phyloP scores from a whole-genome alignment of 441 rosid genomes.

The Gossypium lobatum region DNA sequence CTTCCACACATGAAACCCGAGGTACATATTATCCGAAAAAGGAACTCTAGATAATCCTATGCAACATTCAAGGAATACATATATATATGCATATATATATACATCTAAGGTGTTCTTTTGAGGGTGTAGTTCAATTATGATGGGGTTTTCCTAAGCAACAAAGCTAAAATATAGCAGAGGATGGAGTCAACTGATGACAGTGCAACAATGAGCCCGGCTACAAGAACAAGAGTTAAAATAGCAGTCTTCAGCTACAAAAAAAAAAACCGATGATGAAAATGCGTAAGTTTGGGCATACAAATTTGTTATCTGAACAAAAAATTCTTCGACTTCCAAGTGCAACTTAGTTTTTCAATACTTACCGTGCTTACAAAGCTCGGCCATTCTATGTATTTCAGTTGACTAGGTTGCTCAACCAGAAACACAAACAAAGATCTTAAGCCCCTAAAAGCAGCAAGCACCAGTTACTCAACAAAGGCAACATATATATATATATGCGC shows the following conservation, averaged over 20 bases:
- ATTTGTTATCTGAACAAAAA: not conserved
- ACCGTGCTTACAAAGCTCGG: slow-evolving; percentile 75
- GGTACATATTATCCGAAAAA: not conserved
- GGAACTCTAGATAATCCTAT: not conserved
- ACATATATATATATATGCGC: not conserved
- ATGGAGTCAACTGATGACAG: slow-evolving; percentile 65
- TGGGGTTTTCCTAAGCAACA: slow-evolving; percentile 50
- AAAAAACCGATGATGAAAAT: slow-evolving; percentile 8
- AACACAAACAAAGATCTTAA: slow-evolving; percentile 33
- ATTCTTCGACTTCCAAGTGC: not conserved
- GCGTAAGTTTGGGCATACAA: not conserved
- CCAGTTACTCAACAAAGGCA: slow-evolving; percentile 1
- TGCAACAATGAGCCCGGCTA: slow-evolving; percentile 66
- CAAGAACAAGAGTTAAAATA: slow-evolving; percentile 61
- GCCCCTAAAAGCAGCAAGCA: slow-evolving; percentile 41
- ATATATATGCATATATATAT: not conserved
- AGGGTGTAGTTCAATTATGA: slow-evolving; percentile 16
- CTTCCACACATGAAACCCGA: not conserved
- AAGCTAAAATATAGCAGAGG: slow-evolving; percentile 51
- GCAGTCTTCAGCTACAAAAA: slow-evolving; percentile 78
- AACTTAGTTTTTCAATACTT: slow-evolving; percentile 8
- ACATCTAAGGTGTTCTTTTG: not conserved
- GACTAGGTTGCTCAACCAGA: slow-evolving; percentile 53
- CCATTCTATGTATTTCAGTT: slow-evolving; percentile 84
- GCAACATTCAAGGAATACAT: not conserved